Base-by-base conservation (phyloP, 192 early-diverging fungal species). In the Coemansia sp. region DNA sequence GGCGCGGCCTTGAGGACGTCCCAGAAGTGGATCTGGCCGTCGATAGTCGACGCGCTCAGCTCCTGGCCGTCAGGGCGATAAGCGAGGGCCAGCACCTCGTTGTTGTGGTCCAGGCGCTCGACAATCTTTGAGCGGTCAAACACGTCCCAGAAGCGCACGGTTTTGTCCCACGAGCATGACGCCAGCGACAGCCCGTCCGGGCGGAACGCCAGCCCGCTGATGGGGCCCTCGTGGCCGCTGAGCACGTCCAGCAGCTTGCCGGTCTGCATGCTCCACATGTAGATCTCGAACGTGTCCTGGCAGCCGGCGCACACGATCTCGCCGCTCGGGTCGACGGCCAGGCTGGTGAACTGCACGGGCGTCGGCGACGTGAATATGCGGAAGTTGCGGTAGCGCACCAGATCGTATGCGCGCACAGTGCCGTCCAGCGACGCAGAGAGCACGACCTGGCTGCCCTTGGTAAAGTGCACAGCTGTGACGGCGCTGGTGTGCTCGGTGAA, bases 361-460 rank as follows among this genome's bases (percentile, higher is more conserved):
- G 89, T 88, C 0, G 98, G 95, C 42, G 94, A 89, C 0, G 93
- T 96, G 60, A 98, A 97, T 2, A 97, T 97, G 58, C 95, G 84
- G 82, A 99, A 99, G 71, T 99, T 99, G 56, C 98, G 85, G 73
- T 99, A 99, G 52, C 98, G 87, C 23, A 97, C 88, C 54, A 99
- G 67, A 79, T 99, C 98, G 62, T 88, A 99, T 5, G 96, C 98
- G n/a, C 98, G 86, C 18, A 99, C 94, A 1, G 98, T 99, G 27
- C 98, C 98, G 74, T 99, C 97, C 55, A 96, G 77, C 35, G 92
- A 94, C 1, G 95, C 89, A 2, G 96, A 96, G 40, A 97, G 93
- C 3, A 99, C 83, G 4, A 98, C 89, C 56, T 95, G 93, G 52
- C 60, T 71, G 11, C 94, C 94, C 54, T 93, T 87, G 27, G 96